phyloP scores from a whole-genome alignment of 1,284 basidiomycete genomes.

The Pisolithus thermaeus region DNA sequence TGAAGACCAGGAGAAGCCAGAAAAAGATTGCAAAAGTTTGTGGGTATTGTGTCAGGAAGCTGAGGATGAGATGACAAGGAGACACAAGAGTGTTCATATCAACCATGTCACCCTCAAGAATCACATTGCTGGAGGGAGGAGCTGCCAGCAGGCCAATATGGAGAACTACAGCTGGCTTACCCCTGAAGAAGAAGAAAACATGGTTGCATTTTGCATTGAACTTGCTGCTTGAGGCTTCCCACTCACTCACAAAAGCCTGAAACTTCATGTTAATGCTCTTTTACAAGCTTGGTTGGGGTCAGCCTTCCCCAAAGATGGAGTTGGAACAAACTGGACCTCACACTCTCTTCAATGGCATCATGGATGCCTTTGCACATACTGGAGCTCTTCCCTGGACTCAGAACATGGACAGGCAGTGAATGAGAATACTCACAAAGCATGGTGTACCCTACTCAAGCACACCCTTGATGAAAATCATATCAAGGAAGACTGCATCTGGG shows the following conservation, averaged over 20 bases:
- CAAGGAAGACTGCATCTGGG: constrained; percentile 14
- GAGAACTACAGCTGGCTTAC: constrained; percentile 4
- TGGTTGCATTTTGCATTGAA: constrained; percentile 1
- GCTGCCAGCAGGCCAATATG: constrained; percentile 1
- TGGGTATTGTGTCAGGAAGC: no score
- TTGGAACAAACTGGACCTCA: not conserved
- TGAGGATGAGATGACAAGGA: no score
- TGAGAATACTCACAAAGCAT: no score
- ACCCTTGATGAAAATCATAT: not conserved
- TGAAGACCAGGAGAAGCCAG: no score
- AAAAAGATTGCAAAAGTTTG: no score
- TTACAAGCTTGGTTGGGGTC: not conserved
- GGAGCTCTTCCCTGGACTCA: not conserved
- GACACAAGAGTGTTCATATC: not conserved
- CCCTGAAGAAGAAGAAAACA: constrained; percentile 2
- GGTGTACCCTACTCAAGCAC: not conserved
- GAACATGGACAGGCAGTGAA: no score
- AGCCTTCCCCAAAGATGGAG: not conserved
- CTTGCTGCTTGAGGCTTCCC: constrained; percentile 1
- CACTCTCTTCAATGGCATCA: not conserved
- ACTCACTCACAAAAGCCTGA: not conserved
- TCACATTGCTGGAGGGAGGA: not conserved
- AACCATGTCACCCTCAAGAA: not conserved
- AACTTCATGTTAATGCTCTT: not conserved
- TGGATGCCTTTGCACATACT: not conserved